phyloP scores from a whole-genome alignment of 805 yeast genomes.

The Candida ulmi region DNA sequence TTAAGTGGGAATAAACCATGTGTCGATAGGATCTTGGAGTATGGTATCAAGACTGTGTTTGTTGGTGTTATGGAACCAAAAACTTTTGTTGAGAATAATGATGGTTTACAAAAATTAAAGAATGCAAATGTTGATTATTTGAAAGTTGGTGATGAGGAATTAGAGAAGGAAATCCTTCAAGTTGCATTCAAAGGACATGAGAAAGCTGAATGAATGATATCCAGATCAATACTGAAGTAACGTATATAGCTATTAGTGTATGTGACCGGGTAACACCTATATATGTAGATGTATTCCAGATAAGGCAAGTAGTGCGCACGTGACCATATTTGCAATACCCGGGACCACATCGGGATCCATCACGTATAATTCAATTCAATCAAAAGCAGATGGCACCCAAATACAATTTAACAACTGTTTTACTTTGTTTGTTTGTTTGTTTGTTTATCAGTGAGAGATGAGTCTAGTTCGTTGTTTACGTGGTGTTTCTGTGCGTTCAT shows the following conservation, averaged over 20 bases:
- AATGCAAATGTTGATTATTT: slow-evolving; percentile 61
- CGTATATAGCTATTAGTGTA: too few species aligned
- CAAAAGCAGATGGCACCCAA: too few species aligned
- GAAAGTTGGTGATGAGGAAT: slow-evolving; percentile 55
- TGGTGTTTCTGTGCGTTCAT: too few species aligned
- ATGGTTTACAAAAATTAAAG: slow-evolving; percentile 51
- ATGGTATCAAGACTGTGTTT: slow-evolving; percentile 63
- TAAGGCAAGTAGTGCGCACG: too few species aligned
- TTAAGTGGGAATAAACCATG: slow-evolving; percentile 90
- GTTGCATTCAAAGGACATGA: slow-evolving; percentile 75
- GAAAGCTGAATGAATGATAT: not conserved
- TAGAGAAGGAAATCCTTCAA: slow-evolving; percentile 59
- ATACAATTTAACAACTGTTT: too few species aligned
- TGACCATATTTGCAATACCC: not conserved
- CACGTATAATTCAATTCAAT: too few species aligned
- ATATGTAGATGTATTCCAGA: too few species aligned
- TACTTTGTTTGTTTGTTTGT: too few species aligned
- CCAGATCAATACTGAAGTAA: too few species aligned
- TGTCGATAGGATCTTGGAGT: slow-evolving; percentile 64
- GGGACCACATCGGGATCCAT: not conserved
- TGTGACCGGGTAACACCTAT: too few species aligned
- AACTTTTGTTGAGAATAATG: slow-evolving; percentile 76
- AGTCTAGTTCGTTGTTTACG: too few species aligned
- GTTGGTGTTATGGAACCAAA: slow-evolving; percentile 93
- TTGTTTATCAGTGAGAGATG: too few species aligned